These are phyloP conservation scores for Scedosporium dehoogii DNA, from an alignment of 2,329 filamentous ascomycete species.

Conservation along the genomic window DNA sequence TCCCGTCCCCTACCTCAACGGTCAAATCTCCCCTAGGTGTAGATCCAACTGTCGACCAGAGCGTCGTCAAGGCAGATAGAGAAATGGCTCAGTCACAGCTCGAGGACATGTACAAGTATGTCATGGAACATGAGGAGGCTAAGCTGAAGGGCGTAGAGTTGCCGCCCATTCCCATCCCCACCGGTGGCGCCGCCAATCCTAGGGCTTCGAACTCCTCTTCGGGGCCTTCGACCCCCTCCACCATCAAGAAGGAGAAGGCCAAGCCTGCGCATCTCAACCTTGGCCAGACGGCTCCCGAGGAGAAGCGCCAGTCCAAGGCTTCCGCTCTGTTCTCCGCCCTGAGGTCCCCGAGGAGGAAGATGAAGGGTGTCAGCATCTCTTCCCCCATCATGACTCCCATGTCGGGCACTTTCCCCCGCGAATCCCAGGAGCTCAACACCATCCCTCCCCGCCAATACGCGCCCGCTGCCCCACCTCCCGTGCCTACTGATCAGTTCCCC, in stretches of 20 bases:
- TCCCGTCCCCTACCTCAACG: constrained; percentile 32
- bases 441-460: constrained; percentile 50
- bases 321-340: constrained; percentile 53
- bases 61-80: constrained; percentile 64
- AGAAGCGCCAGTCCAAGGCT: constrained; percentile 44
- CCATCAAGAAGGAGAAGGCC: constrained; percentile 32
- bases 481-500: constrained; percentile 34
- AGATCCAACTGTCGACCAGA: constrained; percentile 65
- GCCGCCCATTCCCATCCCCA: constrained; percentile 8
- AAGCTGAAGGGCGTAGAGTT: constrained; percentile 41
- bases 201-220: neutral
- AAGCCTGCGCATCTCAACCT: constrained; percentile 44
- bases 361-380: constrained; percentile 48
- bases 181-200: neutral
- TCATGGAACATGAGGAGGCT: constrained; percentile 77
- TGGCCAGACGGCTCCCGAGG: constrained; percentile 24
- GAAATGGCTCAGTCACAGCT: constrained; percentile 71
- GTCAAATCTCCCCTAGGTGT: constrained; percentile 44
- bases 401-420: constrained; percentile 48
- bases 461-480: constrained; percentile 45
- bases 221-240: neutral
- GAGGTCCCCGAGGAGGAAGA: constrained; percentile 45
- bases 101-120: constrained; percentile 82
- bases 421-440: constrained; percentile 45
- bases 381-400: constrained; percentile 57